Evolutionary conservation across 2,329 filamentous ascomycete species (phyloP), one percentile per base, ranked within the genome.

Genomic region (Emergomyces orientalis): DNA sequence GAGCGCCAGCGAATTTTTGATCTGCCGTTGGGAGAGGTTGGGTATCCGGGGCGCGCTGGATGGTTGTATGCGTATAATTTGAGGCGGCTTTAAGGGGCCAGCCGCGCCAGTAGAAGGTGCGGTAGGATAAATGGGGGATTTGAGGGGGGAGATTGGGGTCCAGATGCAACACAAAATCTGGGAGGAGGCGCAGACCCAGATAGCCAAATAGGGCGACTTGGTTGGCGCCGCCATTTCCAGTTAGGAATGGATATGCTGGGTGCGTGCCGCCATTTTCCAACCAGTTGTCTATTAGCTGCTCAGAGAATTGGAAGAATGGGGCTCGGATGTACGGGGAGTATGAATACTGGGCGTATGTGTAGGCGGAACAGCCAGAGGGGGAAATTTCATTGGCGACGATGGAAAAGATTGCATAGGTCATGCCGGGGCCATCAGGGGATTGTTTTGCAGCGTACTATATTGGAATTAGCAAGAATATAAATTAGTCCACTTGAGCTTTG

Each of bases 371-470:
- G 2, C 87, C 87, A 2, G 85, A 87, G 1, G 82, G 83, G 0
- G 84, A 86, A 13, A 88, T 78, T 57, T 84, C 79, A 63, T 86
- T 88, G 17, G 87, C 86, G 37, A 86, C 83, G 57, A 89, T 83
- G 56, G 84, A 83, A 72, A 88, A 89, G 11, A 88, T 84, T 11
- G 84, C 84, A 72, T 87, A 90, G 1, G 87, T 89, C 87, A 90
- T 90, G 2, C 84, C 87, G 0, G 87, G 87, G 0, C 87, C 87
- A 66, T 88, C 81, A 1, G 82, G 76, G 0, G 86, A 87, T 72
- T 89, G 87, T 62, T 85, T 86, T 54, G 83, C 83, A 4, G 87
- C 86, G 68, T 89, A 89, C 78, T 81, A 63, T 11, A 51, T 61
- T 22, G 6, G 14, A 9, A 34, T 39, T 13, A 25, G 25, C 34